Percentiles rank a stretch among this genome's conserved stretches.
These are phyloP conservation scores for Boletus semigastroideus DNA, from an alignment of 1,284 basidiomycete genomes.

Conservation along the genomic window DNA sequence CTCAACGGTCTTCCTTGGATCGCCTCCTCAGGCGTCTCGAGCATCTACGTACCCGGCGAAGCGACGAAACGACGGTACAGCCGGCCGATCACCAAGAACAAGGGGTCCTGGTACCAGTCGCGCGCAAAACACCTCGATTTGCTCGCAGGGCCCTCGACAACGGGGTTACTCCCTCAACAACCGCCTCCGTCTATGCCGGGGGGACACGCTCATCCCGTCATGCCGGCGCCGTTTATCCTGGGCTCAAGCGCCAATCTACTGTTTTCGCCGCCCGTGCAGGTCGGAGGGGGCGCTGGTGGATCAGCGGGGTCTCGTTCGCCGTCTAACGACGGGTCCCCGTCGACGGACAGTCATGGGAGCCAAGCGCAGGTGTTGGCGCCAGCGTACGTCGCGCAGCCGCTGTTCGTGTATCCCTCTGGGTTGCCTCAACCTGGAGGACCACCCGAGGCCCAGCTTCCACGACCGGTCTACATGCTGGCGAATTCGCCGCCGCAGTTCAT, in stretches of 20 bases:
- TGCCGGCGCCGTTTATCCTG: constrained; percentile 31
- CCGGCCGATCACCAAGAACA: constrained; percentile 24
- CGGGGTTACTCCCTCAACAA: constrained; percentile 31
- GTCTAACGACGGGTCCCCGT: constrained; percentile 28
- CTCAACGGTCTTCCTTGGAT: constrained; percentile 34
- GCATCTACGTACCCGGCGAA: constrained; percentile 34
- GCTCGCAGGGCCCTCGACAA: constrained; percentile 34
- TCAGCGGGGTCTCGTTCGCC: constrained; percentile 27
- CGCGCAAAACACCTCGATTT: constrained; percentile 31
- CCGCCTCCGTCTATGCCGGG: not conserved
- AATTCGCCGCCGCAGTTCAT: constrained; percentile 29
- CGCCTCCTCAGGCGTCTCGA: constrained; percentile 33
- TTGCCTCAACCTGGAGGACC: constrained; percentile 31
- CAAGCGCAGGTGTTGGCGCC: constrained; percentile 29
- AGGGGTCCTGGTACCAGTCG: constrained; percentile 30
- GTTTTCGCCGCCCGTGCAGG: constrained; percentile 23
- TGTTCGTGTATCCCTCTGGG: constrained; percentile 34
- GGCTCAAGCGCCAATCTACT: constrained; percentile 33
- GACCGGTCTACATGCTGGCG: constrained; percentile 32
- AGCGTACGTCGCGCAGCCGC: constrained; percentile 34
- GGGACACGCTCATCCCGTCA: constrained; percentile 5
- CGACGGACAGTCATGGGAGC: constrained; percentile 33
- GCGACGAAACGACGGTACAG: constrained; percentile 31
- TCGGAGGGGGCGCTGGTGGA: constrained; percentile 15
- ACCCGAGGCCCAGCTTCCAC: constrained; percentile 20